Evolutionary conservation across 2,329 filamentous ascomycete genomes (phyloP).

Genomic region (Xenoacremonium recifei): DNA sequence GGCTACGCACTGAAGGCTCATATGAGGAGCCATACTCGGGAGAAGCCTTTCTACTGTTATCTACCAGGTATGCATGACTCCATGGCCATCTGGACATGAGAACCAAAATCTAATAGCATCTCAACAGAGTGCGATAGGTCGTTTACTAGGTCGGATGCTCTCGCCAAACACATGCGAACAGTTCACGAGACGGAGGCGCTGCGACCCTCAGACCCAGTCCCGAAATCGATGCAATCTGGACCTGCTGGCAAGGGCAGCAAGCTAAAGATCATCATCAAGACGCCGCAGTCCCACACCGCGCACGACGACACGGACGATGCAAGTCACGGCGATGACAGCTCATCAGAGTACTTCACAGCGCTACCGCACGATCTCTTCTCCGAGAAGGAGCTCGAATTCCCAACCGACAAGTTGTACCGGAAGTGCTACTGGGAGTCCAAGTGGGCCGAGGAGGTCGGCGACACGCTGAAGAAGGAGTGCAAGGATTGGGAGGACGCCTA

Average conservation of each 20-base stretch:
- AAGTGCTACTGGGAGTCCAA: constrained; percentile 70
- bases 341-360: constrained; percentile 57
- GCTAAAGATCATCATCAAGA: constrained; percentile 64
- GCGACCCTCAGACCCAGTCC: constrained; percentile 73
- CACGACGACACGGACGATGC: constrained; percentile 57
- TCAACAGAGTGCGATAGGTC: constrained; percentile 92
- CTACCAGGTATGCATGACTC: constrained; percentile 82
- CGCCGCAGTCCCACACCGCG: constrained; percentile 55
- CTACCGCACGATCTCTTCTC: constrained; percentile 62
- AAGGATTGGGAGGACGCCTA: constrained; percentile 65
- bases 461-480: constrained; percentile 62
- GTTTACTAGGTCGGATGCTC: constrained; percentile 91
- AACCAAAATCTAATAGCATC: no score
- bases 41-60: constrained; percentile 98
- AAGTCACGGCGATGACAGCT: constrained; percentile 53
- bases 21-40: constrained; percentile 95
- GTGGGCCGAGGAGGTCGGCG: constrained; percentile 69
- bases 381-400: constrained; percentile 60
- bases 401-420: constrained; percentile 59
- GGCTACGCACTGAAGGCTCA: constrained; percentile 95
- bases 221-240: constrained; percentile 62
- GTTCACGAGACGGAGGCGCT: constrained; percentile 96
- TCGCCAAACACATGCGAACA: constrained; percentile 98
- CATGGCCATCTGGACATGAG: no score
- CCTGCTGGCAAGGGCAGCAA: constrained; percentile 47